Evolutionary conservation across 106 monocot genomes (phyloP).

Genomic region (Cymbidium sinense): DNA sequence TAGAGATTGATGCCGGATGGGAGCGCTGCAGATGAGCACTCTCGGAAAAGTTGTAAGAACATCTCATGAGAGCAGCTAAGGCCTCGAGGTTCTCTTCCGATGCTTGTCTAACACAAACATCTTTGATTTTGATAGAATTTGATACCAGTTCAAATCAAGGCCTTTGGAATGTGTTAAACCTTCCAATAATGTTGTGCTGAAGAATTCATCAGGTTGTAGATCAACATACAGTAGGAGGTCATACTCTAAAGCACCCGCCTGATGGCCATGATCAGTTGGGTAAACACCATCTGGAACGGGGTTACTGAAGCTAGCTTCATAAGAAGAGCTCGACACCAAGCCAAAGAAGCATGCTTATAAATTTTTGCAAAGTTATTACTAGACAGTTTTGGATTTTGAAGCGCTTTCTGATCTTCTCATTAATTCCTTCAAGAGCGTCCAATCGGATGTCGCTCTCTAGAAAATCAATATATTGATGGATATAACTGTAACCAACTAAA

Average conservation of each 20-base stretch:
- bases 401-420: constrained; percentile 92
- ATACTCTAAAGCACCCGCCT: constrained; percentile 19
- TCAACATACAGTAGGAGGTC: constrained; percentile 61
- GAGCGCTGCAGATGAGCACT: constrained; percentile 73
- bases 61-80: constrained; percentile 60
- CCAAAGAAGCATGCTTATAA: constrained; percentile 82
- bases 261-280: constrained; percentile 15
- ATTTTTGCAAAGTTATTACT: constrained; percentile 50
- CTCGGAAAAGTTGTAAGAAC: constrained; percentile 79
- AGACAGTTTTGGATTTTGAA: constrained; percentile 90
- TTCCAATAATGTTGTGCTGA: constrained; percentile 45
- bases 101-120: constrained; percentile 51
- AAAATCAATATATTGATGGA: constrained; percentile 74
- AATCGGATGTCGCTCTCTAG: constrained; percentile 57
- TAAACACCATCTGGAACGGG: constrained; percentile 31
- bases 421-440: constrained; percentile 74
- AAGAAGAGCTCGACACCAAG: constrained; percentile 84
- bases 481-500: constrained; percentile 30
- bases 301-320: constrained; percentile 74
- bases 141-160: constrained; percentile 65
- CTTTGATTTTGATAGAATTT: constrained; percentile 60
- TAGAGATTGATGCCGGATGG: constrained; percentile 84
- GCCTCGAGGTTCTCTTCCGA: constrained; percentile 71
- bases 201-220: constrained; percentile 70
- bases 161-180: constrained; percentile 46